Evolutionary conservation across 805 yeast genomes (phyloP).

Genomic region (Candida sithepensis): DNA sequence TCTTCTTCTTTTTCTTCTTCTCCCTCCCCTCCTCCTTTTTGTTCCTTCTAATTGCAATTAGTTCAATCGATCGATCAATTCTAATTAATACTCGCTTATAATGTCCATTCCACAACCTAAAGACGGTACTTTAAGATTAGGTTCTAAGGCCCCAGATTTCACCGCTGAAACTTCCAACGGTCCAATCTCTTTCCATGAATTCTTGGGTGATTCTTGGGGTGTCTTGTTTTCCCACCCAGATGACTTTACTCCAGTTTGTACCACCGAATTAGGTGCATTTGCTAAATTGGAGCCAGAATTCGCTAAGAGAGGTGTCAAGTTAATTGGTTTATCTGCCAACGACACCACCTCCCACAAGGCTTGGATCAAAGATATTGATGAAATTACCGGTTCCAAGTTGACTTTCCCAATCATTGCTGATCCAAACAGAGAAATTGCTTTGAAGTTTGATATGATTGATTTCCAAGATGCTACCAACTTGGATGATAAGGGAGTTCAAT

Average conservation of each 20-base stretch:
- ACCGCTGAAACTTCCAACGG: slow-evolving; percentile 61
- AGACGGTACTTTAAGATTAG: slow-evolving; percentile 42
- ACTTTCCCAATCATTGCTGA: slow-evolving; percentile 70
- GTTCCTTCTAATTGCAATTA: not conserved
- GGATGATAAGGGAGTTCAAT: slow-evolving; percentile 59
- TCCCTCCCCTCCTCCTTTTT: not conserved
- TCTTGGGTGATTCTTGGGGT: slow-evolving; percentile 58
- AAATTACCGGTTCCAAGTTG: slow-evolving; percentile 55
- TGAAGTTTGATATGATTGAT: slow-evolving; percentile 66
- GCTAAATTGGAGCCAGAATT: slow-evolving; percentile 70
- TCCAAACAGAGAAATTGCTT: slow-evolving; percentile 56
- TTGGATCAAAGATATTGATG: slow-evolving; percentile 74
- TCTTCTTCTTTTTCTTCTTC: not conserved
- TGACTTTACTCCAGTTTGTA: slow-evolving; percentile 77
- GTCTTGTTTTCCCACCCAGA: slow-evolving; percentile 74
- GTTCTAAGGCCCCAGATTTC: slow-evolving; percentile 70
- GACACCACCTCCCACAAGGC: slow-evolving; percentile 55
- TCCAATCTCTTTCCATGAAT: slow-evolving; percentile 59
- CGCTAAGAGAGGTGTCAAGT: slow-evolving; percentile 57
- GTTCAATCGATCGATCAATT: not conserved
- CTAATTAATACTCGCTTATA: slow-evolving; percentile 1
- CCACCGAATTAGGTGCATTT: slow-evolving; percentile 76
- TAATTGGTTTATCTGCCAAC: slow-evolving; percentile 68
- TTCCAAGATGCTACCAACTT: slow-evolving; percentile 65
- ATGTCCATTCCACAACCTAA: slow-evolving; percentile 41